Base-by-base conservation (phyloP, 148 eudicot genomes). In the Oxyria digyna region DNA sequence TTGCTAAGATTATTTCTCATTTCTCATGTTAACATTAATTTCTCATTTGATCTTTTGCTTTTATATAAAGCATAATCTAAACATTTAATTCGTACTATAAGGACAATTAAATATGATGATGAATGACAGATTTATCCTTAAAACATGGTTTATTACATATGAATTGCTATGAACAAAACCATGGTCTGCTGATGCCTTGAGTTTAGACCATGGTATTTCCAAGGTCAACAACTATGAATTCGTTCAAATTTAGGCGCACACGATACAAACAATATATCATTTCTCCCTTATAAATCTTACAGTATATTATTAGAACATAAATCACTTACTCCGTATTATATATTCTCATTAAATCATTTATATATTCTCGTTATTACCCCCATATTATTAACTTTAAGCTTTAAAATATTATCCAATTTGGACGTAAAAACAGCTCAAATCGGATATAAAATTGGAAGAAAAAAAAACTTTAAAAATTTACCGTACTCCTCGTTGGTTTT, bases 221-320 rank as follows among this genome's bases (percentile, higher is more conserved):
- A 24, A 54, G 62, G 62, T 54, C 62, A 54, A 52, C 59, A 23
- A 52, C 29, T 18, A 54, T 54, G 62, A 23, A 54, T 26, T 54
- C 27, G 3, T 23, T 23, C 62, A 24, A 23, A 54, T 54, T 54
- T 54, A 12, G 31, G 31, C 62, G 31, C 62, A 20, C 5, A 50
- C 9, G 27, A 50, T 50, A 1, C 4, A 49, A 42, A 49, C 17
- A 48, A n/a, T n/a, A n/a, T n/a, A n/a, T n/a, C n/a, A n/a, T n/a
- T n/a, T n/a, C n/a, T n/a, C n/a, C n/a, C n/a, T n/a, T n/a, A n/a
- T n/a, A n/a, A n/a, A n/a, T n/a, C n/a, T n/a, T n/a, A n/a, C n/a
- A n/a, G n/a, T n/a, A n/a, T n/a, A n/a, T n/a, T n/a, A n/a, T n/a
- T n/a, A n/a, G n/a, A n/a, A n/a, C n/a, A n/a, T n/a, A 35, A 35